Conservation (phyloP, 768 basidiomycete species). For the Thelephora aurantiotincta region DNA sequence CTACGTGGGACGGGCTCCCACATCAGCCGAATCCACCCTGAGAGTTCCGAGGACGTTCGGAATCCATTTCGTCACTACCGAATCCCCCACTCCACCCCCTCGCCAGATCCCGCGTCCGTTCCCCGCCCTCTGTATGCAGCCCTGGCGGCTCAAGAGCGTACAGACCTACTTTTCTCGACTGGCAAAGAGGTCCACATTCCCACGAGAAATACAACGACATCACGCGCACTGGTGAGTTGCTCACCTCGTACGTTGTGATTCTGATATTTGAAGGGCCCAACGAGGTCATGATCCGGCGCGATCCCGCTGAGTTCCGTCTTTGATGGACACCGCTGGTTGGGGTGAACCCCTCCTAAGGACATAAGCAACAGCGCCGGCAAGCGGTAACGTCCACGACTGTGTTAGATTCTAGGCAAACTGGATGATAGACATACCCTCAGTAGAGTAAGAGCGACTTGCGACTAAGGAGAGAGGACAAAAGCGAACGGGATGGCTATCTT, state of each 20-base stretch:
- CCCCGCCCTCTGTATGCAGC: neutral
- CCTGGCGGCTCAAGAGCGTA: neutral
- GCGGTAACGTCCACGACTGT: no score
- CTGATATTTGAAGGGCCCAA: conserved; percentile 5
- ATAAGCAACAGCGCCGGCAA: no score
- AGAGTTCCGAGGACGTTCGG: no score
- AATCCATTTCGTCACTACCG: conserved; percentile 3
- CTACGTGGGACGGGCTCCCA: no score
- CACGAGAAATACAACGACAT: conserved; percentile 12
- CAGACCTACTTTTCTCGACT: conserved; percentile 5
- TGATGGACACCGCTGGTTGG: conserved; percentile 4
- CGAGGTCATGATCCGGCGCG: conserved; percentile 7
- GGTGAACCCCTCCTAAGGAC: conserved; percentile 4
- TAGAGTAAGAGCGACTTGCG: no score
- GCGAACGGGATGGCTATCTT: no score
- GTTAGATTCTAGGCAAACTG: no score
- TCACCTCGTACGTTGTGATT: neutral
- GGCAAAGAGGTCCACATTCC: conserved; percentile 9
- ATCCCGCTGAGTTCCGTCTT: conserved; percentile 2
- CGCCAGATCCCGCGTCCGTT: no score
- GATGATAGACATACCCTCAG: no score
- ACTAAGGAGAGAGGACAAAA: no score
- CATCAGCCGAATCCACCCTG: no score
- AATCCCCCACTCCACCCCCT: no score
- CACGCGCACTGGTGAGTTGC: conserved; percentile 10